Evolutionary conservation across 2,329 filamentous ascomycete species (phyloP), one percentile per base, ranked within the genome.

Genomic region (Chaetothyriales sp.): DNA sequence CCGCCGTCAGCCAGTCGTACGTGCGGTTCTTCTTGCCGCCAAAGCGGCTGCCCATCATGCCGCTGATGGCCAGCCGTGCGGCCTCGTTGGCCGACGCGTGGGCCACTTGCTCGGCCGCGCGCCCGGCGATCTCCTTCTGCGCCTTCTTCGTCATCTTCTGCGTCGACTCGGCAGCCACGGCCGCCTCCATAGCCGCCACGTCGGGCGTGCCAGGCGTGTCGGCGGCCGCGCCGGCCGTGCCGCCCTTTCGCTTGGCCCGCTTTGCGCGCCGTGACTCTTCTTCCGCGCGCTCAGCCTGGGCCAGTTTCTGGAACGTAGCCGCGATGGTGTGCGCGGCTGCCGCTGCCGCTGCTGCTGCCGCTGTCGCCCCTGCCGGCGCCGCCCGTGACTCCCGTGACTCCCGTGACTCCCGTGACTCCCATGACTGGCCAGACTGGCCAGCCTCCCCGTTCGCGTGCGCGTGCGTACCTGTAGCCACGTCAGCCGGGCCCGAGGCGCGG

Each of bases 31-130:
- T 65, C 52, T 71, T 73, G 15, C 66, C 64, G 40, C 67, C 69
- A 47, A 72, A 71, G 55, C 67, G 70, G 48, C 70, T 71, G 40
- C 79, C 78, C 65, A 78, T 76, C 61, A 77, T 75, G 51, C 84
- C 83, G 10, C 56, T 53, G 44, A 89, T 76, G 1, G 86, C 86
- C 72, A 88, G 78, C 56, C 80, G 82, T 51, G 86, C 86, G 0
- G 89, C 95, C 51, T 81, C 76, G 64, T 95, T 95, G 22, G 90
- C 88, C 56, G 83, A 85, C 19, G 82, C 81, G 58, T 90, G 88
- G 58, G 83, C 85, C 53, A 83, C 83, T 18, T 84, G 84, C 63
- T 94, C 87, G 0, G 81, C 85, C 19, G 83, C 78, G 60, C 85
- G 86, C 2, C 75, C 73, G 54, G 87, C 83, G n/a, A 81, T 78